A percentile compares a stretch with the other conserved stretches of the same genome.
Evolutionary conservation across 2,329 filamentous ascomycete genomes (phyloP).

Genomic region (Corinectria fuckeliana): DNA sequence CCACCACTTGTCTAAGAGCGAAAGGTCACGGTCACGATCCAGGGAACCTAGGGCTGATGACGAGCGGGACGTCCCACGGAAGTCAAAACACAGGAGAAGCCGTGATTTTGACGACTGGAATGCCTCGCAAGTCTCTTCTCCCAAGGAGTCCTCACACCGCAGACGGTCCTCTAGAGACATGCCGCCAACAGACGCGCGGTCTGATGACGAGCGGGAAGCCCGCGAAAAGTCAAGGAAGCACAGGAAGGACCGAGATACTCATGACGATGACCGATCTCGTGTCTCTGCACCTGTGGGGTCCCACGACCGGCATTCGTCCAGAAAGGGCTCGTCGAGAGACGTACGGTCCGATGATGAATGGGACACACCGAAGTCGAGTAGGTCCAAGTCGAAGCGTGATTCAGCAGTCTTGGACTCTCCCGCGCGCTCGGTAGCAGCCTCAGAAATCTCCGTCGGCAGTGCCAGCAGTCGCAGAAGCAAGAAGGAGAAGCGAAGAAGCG

Average conservation of each 20-base stretch:
- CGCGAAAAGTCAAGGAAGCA: constrained; percentile 25
- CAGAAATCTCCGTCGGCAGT: constrained; percentile 46
- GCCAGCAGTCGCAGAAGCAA: constrained; percentile 50
- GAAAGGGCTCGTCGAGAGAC: constrained; percentile 20
- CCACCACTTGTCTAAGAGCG: background rate
- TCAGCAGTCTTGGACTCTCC: constrained; percentile 38
- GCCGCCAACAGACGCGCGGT: constrained; percentile 26
- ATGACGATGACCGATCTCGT: constrained; percentile 22
- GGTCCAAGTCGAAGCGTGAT: constrained; percentile 45
- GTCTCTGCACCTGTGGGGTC: constrained; percentile 19
- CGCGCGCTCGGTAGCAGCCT: constrained; percentile 43
- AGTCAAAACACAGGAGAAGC: background rate
- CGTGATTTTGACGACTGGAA: constrained; percentile 38
- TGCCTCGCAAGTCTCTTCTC: constrained; percentile 31
- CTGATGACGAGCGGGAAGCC: constrained; percentile 29
- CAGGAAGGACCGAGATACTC: constrained; percentile 24
- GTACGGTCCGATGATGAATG: constrained; percentile 36
- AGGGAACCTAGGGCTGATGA: constrained; percentile 4
- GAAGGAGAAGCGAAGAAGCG: constrained; percentile 48
- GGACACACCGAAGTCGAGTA: constrained; percentile 41
- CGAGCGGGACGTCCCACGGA: constrained; percentile 4
- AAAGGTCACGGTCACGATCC: constrained; percentile 8
- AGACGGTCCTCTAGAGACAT: constrained; percentile 27
- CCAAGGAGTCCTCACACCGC: constrained; percentile 22
- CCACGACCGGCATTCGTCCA: constrained; percentile 8